A percentile compares a stretch with the other conserved stretches of the same genome.
Conservation (phyloP, 208 protist species). For the Strigomonas culicis region DNA sequence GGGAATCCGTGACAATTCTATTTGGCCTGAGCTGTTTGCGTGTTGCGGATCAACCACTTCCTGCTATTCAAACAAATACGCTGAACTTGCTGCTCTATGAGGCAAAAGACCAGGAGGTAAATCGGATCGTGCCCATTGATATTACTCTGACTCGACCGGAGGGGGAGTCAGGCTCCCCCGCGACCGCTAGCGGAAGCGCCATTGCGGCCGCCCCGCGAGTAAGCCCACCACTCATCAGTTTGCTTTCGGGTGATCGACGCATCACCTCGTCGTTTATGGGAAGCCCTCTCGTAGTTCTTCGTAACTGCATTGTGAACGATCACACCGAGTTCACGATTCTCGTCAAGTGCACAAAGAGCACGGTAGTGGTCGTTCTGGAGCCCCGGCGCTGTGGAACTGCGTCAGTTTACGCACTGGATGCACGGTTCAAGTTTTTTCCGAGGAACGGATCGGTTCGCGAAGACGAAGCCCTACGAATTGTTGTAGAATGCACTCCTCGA, state of each 20-base stretch:
- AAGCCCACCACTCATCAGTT: neutral
- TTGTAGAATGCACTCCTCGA: constrained; percentile 71
- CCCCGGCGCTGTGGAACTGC: constrained; percentile 49
- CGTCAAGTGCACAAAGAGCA: constrained; percentile 38
- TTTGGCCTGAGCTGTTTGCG: constrained; percentile 54
- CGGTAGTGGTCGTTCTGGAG: constrained; percentile 74
- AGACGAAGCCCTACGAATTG: constrained; percentile 53
- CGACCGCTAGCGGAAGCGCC: constrained; percentile 1
- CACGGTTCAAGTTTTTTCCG: constrained; percentile 76
- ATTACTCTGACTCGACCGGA: constrained; percentile 64
- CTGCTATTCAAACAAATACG: constrained; percentile 60
- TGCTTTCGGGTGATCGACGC: neutral
- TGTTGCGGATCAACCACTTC: constrained; percentile 36
- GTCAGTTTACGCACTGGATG: constrained; percentile 44
- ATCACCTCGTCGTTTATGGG: constrained; percentile 50
- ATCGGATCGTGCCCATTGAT: constrained; percentile 76
- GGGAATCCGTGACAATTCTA: constrained; percentile 65
- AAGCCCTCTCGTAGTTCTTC: constrained; percentile 55
- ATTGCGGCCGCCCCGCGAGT: neutral
- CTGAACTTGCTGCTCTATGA: constrained; percentile 80
- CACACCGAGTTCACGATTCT: constrained; percentile 65
- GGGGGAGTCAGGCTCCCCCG: constrained; percentile 28
- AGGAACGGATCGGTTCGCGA: constrained; percentile 49
- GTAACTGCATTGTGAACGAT: constrained; percentile 73
- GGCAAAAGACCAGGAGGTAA: constrained; percentile 75